Evolutionary conservation across 2,329 filamentous ascomycete genomes (phyloP).

Genomic region (Aspergillus sp.): DNA sequence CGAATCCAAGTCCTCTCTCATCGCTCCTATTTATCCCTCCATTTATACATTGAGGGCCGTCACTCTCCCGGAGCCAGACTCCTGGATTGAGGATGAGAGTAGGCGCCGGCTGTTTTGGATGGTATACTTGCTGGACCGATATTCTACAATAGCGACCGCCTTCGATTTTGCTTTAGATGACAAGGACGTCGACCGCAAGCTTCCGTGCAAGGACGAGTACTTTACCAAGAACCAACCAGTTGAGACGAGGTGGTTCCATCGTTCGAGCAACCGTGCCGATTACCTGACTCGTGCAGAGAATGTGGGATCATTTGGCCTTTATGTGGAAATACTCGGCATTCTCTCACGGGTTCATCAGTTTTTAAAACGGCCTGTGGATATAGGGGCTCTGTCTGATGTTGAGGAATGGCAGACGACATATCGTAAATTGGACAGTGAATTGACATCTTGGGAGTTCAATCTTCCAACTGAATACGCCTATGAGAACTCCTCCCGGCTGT

Average conservation of each 20-base stretch:
- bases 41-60: constrained; percentile 87
- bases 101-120: constrained; percentile 87
- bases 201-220: constrained; percentile 82
- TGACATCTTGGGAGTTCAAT: constrained; percentile 78
- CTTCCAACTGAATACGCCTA: constrained; percentile 73
- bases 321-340: constrained; percentile 84
- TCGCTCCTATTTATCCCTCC: constrained; percentile 73
- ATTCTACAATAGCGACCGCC: constrained; percentile 83
- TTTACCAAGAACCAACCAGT: constrained; percentile 80
- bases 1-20: constrained; percentile 72
- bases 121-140: constrained; percentile 84
- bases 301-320: constrained; percentile 81
- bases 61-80: constrained; percentile 73
- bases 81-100: constrained; percentile 87
- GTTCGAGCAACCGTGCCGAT: constrained; percentile 51
- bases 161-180: constrained; percentile 90
- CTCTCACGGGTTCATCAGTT: constrained; percentile 85
- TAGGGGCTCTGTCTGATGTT: constrained; percentile 76
- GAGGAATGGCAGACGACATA: constrained; percentile 87
- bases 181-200: constrained; percentile 78
- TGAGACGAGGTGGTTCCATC: constrained; percentile 75
- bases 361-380: constrained; percentile 83
- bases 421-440: constrained; percentile 73
- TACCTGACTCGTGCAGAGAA: constrained; percentile 71
- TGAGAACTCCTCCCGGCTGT: constrained; percentile 70